Percentiles rank a stretch among this genome's conserved stretches.
These are phyloP conservation scores for Anthostomella pinea DNA, from an alignment of 2,329 filamentous ascomycete genomes.

Conservation along the genomic window DNA sequence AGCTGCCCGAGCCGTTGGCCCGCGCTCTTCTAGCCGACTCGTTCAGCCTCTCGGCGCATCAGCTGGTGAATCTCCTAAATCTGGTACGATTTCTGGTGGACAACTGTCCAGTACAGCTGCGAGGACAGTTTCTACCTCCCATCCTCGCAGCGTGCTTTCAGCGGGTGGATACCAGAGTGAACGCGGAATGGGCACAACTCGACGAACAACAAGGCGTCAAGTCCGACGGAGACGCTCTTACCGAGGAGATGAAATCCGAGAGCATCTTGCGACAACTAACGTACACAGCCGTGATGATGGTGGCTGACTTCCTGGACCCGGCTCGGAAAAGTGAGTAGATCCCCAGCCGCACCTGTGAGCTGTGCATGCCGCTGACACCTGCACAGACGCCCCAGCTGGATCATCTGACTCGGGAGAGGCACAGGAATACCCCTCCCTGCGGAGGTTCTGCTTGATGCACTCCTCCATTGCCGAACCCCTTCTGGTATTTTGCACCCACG, in stretches of 20 bases:
- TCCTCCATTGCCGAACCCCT: conserved; percentile 80
- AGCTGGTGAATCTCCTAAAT: conserved; percentile 89
- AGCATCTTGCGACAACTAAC: conserved; percentile 92
- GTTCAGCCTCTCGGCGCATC: conserved; percentile 81
- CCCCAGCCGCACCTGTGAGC: conserved; percentile 12
- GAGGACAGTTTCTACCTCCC: conserved; percentile 78
- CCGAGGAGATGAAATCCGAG: conserved; percentile 97
- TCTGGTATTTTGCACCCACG: conserved; percentile 87
- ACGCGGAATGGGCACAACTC: conserved; percentile 79
- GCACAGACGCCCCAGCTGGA: conserved; percentile 22
- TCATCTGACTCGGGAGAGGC: conserved; percentile 23
- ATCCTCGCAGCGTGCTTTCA: conserved; percentile 78
- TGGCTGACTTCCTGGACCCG: conserved; percentile 84
- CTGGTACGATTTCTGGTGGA: conserved; percentile 86
- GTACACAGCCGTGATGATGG: conserved; percentile 87
- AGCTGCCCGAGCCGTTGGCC: conserved; percentile 79
- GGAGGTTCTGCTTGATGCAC: conserved; percentile 78
- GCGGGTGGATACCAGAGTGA: conserved; percentile 85
- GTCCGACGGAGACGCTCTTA: conserved; percentile 72
- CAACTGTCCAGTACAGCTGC: conserved; percentile 78
- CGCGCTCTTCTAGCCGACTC: conserved; percentile 82
- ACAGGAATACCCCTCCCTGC: conserved; percentile 57
- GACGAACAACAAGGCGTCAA: conserved; percentile 59
- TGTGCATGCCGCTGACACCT: conserved; percentile 6
- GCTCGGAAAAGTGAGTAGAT: conserved; percentile 56